Percentiles rank a stretch among this genome's conserved stretches.
Evolutionary conservation across 495 filamentous ascomycete genomes (phyloP).

Genomic region (Aspergillus bertholletiae): DNA sequence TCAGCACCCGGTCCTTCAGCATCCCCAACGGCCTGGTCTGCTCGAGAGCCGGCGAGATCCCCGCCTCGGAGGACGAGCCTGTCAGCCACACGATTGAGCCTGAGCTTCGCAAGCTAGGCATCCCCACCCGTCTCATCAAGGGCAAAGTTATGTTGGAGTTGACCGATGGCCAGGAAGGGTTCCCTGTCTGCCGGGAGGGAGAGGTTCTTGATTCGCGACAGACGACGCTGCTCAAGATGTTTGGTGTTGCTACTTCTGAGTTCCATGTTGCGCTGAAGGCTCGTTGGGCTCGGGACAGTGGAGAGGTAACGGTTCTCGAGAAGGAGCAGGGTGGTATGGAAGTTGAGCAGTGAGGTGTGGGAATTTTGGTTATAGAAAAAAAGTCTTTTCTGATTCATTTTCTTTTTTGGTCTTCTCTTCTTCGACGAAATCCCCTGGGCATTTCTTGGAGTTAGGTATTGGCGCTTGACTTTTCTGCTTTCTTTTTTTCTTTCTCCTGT

Average conservation of each 20-base stretch:
- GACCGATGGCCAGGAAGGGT: slow-evolving; percentile 62
- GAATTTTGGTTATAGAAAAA: not conserved
- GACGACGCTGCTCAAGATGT: slow-evolving; percentile 90
- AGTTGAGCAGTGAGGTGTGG: slow-evolving; percentile 27
- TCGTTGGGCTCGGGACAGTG: slow-evolving; percentile 42
- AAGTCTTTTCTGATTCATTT: slow-evolving; percentile 16
- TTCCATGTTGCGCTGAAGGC: slow-evolving; percentile 78
- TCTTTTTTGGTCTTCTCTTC: slow-evolving; percentile 23
- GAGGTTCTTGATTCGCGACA: slow-evolving; percentile 81
- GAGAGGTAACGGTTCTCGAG: slow-evolving; percentile 40
- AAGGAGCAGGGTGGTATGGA: slow-evolving; percentile 37
- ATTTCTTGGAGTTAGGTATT: slow-evolving; percentile 37
- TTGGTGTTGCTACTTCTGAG: slow-evolving; percentile 83
- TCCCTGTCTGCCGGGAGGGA: slow-evolving; percentile 76
- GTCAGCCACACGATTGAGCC: slow-evolving; percentile 84
- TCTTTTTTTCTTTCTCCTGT: slow-evolving; percentile 16
- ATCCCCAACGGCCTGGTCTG: slow-evolving; percentile 77
- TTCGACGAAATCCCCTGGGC: slow-evolving; percentile 24
- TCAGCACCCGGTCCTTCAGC: slow-evolving; percentile 66
- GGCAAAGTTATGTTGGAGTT: slow-evolving; percentile 81
- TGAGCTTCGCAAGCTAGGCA: slow-evolving; percentile 76
- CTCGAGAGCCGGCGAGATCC: slow-evolving; percentile 71
- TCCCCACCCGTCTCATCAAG: slow-evolving; percentile 83
- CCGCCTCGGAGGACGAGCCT: slow-evolving; percentile 76
- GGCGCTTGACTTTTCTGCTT: slow-evolving; percentile 29